Conservation (phyloP, 306 rosid genomes). For the Begonia fuchsioides region DNA sequence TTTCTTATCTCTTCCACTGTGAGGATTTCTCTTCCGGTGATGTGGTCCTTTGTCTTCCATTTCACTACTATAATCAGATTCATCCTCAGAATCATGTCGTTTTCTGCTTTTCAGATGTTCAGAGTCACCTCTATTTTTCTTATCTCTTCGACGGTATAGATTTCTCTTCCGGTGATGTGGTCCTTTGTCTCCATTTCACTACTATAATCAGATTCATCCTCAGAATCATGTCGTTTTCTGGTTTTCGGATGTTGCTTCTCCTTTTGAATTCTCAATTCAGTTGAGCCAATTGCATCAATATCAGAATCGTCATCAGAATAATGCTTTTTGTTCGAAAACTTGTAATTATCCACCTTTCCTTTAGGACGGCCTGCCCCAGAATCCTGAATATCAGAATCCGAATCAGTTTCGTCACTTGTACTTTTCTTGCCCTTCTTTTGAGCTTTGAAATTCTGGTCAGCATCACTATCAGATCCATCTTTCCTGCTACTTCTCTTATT, state of each 20-base stretch:
- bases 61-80: conserved; percentile 32
- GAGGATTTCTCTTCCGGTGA: conserved; percentile 19
- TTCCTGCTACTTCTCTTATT: conserved; percentile 21
- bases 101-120: conserved; percentile 4
- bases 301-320: conserved; percentile 19
- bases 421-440: conserved; percentile 14
- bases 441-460: conserved; percentile 30
- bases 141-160: conserved; percentile 7
- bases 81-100: conserved; percentile 27
- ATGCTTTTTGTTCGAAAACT: conserved; percentile 16
- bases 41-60: conserved; percentile 22
- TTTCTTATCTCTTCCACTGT: conserved; percentile 8
- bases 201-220: conserved; percentile 37
- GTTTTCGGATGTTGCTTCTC: conserved; percentile 13
- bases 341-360: conserved; percentile 11
- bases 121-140: conserved; percentile 9
- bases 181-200: conserved; percentile 22
- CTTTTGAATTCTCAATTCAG: conserved; percentile 16
- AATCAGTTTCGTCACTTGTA: conserved; percentile 31
- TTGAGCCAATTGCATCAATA: conserved; percentile 9
- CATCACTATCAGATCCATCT: conserved; percentile 33
- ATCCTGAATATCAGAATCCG: conserved; percentile 14
- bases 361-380: conserved; percentile 6
- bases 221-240: conserved; percentile 23
- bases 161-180: conserved; percentile 21